Evolutionary conservation across 2,329 filamentous ascomycete species (phyloP).

Genomic region (Monosporascus sp.): DNA sequence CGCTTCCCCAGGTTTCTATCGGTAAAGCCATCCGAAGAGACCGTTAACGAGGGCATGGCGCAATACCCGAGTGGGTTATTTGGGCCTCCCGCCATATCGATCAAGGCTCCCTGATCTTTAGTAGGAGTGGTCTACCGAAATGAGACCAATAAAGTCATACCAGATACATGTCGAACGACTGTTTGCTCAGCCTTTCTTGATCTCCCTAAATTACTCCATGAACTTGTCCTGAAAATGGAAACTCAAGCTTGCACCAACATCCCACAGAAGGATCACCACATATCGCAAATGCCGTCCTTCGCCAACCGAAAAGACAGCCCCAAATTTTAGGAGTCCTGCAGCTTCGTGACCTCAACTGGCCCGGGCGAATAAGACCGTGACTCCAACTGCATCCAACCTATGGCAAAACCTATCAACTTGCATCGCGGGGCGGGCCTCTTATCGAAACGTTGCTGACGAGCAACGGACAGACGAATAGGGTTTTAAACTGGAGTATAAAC

Average conservation of each 20-base stretch:
- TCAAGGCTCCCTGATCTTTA: neutral
- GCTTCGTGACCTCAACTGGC: neutral
- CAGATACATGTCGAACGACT: neutral
- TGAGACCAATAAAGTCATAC: neutral
- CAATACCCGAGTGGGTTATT: neutral
- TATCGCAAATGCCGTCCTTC: neutral
- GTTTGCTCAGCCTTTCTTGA: neutral
- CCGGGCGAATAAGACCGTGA: neutral
- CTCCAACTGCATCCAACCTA: neutral
- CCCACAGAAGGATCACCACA: neutral
- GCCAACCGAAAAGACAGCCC: neutral
- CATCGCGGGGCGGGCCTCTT: neutral
- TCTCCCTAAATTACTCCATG: neutral
- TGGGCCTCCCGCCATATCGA: neutral
- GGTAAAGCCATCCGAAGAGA: too few relatives aligned
- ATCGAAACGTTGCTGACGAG: neutral
- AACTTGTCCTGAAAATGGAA: neutral
- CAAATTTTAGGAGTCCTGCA: neutral
- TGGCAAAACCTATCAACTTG: neutral
- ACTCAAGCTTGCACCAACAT: neutral
- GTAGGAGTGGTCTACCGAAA: neutral
- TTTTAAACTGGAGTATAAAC: neutral
- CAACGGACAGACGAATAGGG: neutral
- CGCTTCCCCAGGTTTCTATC: too few relatives aligned
- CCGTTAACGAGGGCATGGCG: too few relatives aligned